A percentile compares a stretch with the other conserved stretches of the same genome.
phyloP scores from a whole-genome alignment of 331 rosid genomes.

The Saraca asoca region DNA sequence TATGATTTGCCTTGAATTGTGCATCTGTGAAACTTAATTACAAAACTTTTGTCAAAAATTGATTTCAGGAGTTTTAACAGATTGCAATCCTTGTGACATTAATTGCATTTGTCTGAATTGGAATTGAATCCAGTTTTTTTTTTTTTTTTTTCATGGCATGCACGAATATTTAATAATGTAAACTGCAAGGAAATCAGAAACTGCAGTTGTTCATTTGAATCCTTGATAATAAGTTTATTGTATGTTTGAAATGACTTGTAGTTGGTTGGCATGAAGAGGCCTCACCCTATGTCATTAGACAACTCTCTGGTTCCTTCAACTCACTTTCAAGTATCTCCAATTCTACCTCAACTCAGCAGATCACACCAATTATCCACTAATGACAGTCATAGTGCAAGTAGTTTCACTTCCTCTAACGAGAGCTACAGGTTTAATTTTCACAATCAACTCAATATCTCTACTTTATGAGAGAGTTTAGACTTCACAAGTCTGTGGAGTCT shows the following conservation, averaged over 20 bases:
- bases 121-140: not conserved
- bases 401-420: constrained; percentile 32
- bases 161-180: constrained; percentile 4
- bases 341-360: constrained; percentile 32
- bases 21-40: not conserved
- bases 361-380: constrained; percentile 33
- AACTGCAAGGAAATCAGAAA: no score
- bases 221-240: constrained; percentile 4
- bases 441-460: not conserved
- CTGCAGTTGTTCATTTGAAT: not conserved
- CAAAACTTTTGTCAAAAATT: not conserved
- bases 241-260: constrained; percentile 13
- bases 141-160: not conserved
- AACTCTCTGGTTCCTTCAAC: constrained; percentile 37
- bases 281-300: constrained; percentile 38
- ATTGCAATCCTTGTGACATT: constrained; percentile 5
- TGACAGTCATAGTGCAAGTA: constrained; percentile 20
- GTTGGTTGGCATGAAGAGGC: constrained; percentile 45
- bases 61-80: not conserved
- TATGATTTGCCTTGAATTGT: not conserved
- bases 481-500: no score
- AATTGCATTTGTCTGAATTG: not conserved
- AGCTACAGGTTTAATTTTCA: constrained; percentile 33
- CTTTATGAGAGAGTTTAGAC: no score
- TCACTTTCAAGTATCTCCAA: constrained; percentile 40